A percentile compares a stretch with the other conserved stretches of the same genome.
Evolutionary conservation across 768 basidiomycete species (phyloP).

Genomic region (Dentipellis sp.): DNA sequence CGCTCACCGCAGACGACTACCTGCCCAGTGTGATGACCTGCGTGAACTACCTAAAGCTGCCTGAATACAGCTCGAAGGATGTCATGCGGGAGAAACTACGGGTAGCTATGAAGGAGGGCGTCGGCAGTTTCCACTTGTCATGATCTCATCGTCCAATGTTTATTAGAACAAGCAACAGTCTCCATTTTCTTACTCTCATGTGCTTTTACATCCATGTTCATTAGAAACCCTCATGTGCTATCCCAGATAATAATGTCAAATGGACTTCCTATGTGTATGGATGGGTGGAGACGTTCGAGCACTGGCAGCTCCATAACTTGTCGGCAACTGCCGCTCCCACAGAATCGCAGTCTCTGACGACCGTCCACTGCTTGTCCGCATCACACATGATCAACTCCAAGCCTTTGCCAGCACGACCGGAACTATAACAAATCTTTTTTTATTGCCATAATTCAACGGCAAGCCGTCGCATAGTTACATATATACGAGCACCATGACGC

Average conservation of each 20-base stretch:
- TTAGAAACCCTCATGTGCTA: slow-evolving; percentile 3
- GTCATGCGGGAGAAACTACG: slow-evolving; percentile 79
- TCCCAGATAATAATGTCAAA: slow-evolving; percentile 6
- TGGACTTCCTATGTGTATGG: slow-evolving; percentile 55
- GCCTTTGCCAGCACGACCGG: too few species aligned
- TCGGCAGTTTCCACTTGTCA: slow-evolving; percentile 96
- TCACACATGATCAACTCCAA: too few species aligned
- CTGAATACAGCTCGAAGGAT: slow-evolving; percentile 85
- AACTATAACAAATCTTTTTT: too few species aligned
- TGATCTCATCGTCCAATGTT: slow-evolving; percentile 23
- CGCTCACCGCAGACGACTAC: slow-evolving; percentile 87
- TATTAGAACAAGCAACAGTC: not conserved
- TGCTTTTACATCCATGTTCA: slow-evolving; percentile 8
- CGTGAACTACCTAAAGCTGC: slow-evolving; percentile 92
- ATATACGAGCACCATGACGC: too few species aligned
- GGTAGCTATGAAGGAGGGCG: slow-evolving; percentile 86
- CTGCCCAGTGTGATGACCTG: slow-evolving; percentile 99
- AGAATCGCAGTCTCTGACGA: too few species aligned
- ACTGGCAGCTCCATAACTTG: too few species aligned
- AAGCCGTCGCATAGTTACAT: too few species aligned
- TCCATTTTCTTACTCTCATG: slow-evolving; percentile 1
- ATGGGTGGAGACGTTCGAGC: not conserved
- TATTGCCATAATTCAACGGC: too few species aligned
- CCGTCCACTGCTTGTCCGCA: too few species aligned
- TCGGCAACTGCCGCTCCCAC: too few species aligned